phyloP scores from a whole-genome alignment of 495 filamentous ascomycete species.

The Geopyxis carbonaria region DNA sequence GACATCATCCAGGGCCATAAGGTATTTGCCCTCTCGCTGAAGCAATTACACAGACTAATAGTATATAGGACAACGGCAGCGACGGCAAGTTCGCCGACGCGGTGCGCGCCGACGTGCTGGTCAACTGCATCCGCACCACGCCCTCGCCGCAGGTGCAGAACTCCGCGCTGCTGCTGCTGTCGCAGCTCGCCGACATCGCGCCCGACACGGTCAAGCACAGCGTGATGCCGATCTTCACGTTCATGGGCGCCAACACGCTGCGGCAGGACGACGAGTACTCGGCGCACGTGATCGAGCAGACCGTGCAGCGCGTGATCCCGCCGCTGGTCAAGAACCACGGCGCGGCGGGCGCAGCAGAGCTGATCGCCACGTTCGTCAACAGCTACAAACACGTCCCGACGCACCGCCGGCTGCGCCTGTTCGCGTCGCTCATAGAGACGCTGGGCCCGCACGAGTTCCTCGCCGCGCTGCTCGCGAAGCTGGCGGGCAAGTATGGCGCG shows the following conservation, averaged over 20 bases:
- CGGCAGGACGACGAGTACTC: conserved; percentile 90
- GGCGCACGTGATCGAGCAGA: conserved; percentile 76
- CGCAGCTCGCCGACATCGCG: conserved; percentile 60
- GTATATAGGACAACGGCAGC: conserved; percentile 25
- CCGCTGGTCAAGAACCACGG: conserved; percentile 74
- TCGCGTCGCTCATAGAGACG: conserved; percentile 61
- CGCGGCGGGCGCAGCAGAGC: conserved; percentile 59
- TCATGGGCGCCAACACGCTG: conserved; percentile 79
- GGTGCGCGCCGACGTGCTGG: conserved; percentile 69
- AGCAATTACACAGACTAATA: conserved; percentile 3
- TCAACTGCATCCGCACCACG: conserved; percentile 79
- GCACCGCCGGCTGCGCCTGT: conserved; percentile 63
- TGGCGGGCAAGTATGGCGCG: conserved; percentile 49
- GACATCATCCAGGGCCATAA: conserved; percentile 62
- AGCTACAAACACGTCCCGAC: conserved; percentile 89
- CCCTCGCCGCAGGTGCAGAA: conserved; percentile 83
- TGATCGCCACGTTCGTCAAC: conserved; percentile 78
- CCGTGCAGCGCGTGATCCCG: conserved; percentile 77
- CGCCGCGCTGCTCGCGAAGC: conserved; percentile 52
- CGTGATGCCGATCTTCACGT: conserved; percentile 97
- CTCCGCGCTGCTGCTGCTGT: conserved; percentile 71
- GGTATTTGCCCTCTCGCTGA: conserved; percentile 18
- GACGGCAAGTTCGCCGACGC: conserved; percentile 52
- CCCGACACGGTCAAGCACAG: conserved; percentile 84
- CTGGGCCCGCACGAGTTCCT: conserved; percentile 69